Percentiles rank a stretch among this genome's conserved stretches.
Conservation (phyloP, 148 eudicot species). For the Spergularia marina region DNA sequence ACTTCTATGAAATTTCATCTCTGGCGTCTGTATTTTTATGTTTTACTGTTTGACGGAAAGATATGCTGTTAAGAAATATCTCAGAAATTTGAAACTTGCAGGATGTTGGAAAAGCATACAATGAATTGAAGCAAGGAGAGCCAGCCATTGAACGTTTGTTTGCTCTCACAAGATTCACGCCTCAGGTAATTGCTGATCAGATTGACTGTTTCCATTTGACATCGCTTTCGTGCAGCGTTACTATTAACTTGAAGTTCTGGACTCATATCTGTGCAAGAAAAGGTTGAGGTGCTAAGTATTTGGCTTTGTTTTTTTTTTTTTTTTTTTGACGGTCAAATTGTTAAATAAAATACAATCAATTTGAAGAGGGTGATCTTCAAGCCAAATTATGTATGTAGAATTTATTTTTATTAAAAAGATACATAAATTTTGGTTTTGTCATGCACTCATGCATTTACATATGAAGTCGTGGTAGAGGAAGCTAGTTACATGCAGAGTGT, state of each 20-base stretch:
- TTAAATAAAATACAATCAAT: too few species aligned
- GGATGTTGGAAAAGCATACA: slow-evolving; percentile 96
- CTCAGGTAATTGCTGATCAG: slow-evolving; percentile 45
- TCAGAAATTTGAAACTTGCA: slow-evolving; percentile 49
- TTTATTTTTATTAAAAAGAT: neutral
- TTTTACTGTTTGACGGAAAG: slow-evolving; percentile 30
- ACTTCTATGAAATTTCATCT: slow-evolving; percentile 4
- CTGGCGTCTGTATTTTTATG: slow-evolving; percentile 13
- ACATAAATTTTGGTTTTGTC: too few species aligned
- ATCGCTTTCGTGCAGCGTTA: neutral
- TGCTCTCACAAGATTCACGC: slow-evolving; percentile 59
- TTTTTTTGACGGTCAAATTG: too few species aligned
- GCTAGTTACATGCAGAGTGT: neutral
- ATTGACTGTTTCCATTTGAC: slow-evolving; percentile 1
- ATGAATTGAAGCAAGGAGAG: slow-evolving; percentile 94
- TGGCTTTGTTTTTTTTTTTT: neutral
- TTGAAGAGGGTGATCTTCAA: too few species aligned
- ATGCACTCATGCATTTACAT: neutral
- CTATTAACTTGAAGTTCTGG: neutral
- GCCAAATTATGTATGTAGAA: neutral
- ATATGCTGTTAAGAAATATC: slow-evolving; percentile 25
- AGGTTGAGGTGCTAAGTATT: neutral
- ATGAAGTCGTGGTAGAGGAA: neutral
- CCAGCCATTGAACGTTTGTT: slow-evolving; percentile 92
- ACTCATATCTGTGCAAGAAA: slow-evolving; percentile 2